These are phyloP conservation scores for Euclidium syriacum DNA, from an alignment of 345 rosid species.

Conservation along the genomic window DNA sequence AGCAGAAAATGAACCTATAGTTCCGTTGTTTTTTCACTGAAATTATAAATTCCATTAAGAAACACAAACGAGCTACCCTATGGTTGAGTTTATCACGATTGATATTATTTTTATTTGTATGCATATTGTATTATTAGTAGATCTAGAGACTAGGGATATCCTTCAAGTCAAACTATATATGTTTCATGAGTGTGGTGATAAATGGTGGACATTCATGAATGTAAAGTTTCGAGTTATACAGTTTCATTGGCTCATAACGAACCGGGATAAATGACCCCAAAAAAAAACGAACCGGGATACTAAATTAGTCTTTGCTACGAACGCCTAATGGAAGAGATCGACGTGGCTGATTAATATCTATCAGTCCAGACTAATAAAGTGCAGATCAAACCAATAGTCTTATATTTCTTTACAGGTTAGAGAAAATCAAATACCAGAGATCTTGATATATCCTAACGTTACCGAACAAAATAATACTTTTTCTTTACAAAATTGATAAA, in stretches of 20 bases:
- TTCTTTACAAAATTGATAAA: constrained; percentile 2
- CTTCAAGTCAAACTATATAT: background rate
- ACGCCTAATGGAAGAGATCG: background rate
- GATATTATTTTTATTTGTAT: background rate
- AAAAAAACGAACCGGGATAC: background rate
- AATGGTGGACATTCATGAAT: background rate
- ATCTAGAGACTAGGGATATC: background rate
- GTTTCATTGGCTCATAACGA: background rate
- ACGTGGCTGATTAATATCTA: background rate
- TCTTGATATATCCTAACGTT: constrained; percentile 19
- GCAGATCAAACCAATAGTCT: constrained; percentile 3
- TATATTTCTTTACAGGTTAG: background rate
- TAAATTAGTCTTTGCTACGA: background rate
- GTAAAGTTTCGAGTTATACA: background rate
- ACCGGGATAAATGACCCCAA: too few species aligned
- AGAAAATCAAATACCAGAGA: constrained; percentile 10
- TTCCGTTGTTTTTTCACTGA: too few species aligned
- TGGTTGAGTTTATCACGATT: background rate
- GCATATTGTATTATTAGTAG: background rate
- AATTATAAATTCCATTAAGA: too few species aligned
- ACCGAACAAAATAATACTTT: constrained; percentile 22
- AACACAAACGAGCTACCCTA: too few species aligned
- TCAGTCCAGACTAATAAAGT: background rate
- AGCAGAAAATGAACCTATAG: background rate
- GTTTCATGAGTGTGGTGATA: background rate